Evolutionary conservation across 2,329 filamentous ascomycete genomes (phyloP).

Genomic region (Aureobasidium sp.): DNA sequence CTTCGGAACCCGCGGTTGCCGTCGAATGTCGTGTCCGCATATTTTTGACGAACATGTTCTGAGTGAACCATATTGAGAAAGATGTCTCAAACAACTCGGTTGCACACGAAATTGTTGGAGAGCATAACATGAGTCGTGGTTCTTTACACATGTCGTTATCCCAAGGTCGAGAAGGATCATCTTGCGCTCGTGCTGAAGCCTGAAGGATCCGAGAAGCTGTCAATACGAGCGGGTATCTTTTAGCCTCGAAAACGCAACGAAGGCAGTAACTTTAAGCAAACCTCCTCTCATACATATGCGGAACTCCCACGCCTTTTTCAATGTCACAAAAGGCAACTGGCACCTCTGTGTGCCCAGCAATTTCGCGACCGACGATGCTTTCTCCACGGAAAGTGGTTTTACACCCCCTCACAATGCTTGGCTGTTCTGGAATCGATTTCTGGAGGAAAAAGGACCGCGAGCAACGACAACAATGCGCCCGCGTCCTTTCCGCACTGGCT

Average conservation of each 20-base stretch:
- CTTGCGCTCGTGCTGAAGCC: neutral
- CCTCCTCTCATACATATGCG: neutral
- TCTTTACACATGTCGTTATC: too few species aligned
- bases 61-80: neutral
- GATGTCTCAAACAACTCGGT: neutral
- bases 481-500: neutral
- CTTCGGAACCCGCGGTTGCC: neutral
- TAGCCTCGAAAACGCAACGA: neutral
- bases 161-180: neutral
- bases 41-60: neutral
- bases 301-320: neutral
- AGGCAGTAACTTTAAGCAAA: neutral
- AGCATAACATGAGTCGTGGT: neutral
- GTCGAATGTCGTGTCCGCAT: neutral
- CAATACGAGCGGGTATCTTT: neutral
- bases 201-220: neutral
- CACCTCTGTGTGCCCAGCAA: neutral
- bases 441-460: neutral
- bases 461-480: neutral
- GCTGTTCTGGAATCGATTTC: constrained; percentile 1
- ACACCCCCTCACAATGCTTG: neutral
- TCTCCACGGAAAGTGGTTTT: neutral
- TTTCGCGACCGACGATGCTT: neutral
- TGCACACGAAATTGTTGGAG: neutral
- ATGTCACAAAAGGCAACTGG: neutral